Evolutionary conservation across 768 basidiomycete genomes (phyloP).

Genomic region (Hydnum rufescens): DNA sequence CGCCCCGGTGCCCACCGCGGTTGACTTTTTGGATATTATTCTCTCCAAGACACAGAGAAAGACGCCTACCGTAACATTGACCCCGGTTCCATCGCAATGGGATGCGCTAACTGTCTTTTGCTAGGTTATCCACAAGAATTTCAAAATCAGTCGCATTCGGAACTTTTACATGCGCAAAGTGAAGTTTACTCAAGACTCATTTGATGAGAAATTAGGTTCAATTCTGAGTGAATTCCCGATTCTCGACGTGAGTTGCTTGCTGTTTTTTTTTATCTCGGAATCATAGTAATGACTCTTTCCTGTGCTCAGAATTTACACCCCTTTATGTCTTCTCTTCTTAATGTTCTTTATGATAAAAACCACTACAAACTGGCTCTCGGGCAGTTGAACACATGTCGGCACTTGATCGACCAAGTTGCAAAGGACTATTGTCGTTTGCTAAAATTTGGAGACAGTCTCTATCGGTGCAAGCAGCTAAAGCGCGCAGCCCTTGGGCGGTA

Average conservation of each 20-base stretch:
- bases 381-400: slow-evolving; percentile 84
- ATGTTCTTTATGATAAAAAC: slow-evolving; percentile 98
- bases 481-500: slow-evolving; percentile 90
- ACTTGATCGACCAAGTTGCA: slow-evolving; percentile 91
- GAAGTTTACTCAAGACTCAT: slow-evolving; percentile 93
- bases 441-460: slow-evolving; percentile 95
- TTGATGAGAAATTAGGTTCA: slow-evolving; percentile 84
- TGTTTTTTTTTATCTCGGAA: neutral
- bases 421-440: slow-evolving; percentile 94
- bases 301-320: slow-evolving; percentile 69
- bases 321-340: slow-evolving; percentile 86
- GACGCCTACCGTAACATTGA: slow-evolving; percentile 63
- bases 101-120: neutral
- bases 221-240: slow-evolving; percentile 95
- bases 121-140: slow-evolving; percentile 97
- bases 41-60: slow-evolving; percentile 89
- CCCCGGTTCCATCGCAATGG: neutral
- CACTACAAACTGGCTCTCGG: slow-evolving; percentile 98
- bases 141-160: slow-evolving; percentile 96
- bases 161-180: slow-evolving; percentile 99
- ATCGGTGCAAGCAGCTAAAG: slow-evolving; percentile 97
- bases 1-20: slow-evolving; percentile 92
- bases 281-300: neutral
- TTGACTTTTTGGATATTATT: slow-evolving; percentile 88
- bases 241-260: slow-evolving; percentile 54